Evolutionary conservation across 2,329 filamentous ascomycete genomes (phyloP), one percentile per base, ranked within the genome.

Genomic region (Lanzia echinophila): DNA sequence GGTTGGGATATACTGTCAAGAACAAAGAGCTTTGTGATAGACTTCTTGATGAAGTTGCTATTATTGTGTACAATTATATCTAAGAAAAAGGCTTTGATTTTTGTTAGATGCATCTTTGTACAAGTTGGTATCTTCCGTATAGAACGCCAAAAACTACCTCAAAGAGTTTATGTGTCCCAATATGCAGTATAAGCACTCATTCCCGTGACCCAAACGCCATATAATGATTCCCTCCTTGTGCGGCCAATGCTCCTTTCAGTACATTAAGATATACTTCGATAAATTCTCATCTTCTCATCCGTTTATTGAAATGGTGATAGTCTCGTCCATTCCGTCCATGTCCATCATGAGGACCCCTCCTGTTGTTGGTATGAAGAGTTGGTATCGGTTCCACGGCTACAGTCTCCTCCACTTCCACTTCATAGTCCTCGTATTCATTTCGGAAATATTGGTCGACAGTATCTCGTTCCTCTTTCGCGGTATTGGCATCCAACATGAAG

Each of bases 401-500:
- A 57, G 62, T 58, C 62, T 88, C 84, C 60, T 95, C 89, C 22
- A 90, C 82, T 65, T 95, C 89, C 41, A 88, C 75, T 65, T 87
- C 84, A 63, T 86, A 84, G 66, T 90, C 87, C 60, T 90, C 87
- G 63, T 82, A 89, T 64, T 90, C 86, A 42, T 86, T 80, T 41
- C 79, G 81, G 66, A 86, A 89, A 68, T 85, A 90, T 47, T 79
- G 75, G 3, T 78, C 77, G 2, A 91, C 86, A 12, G 79, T 76
- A 12, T 78, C 77, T 62, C 82, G 81, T 71, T 99, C 94, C 15
- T 77, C 76, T 45, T 79, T 78, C 2, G 90, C 90, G 47, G 86
- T 80, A 52, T 86, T 84, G 0, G 85, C 82, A 60, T 96, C 88
- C 47, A 97, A 84, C 70, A 96, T 89, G 69, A 96, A 97, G 6